A percentile compares a stretch with the other conserved stretches of the same genome.
Conservation (phyloP, 2,329 filamentous ascomycete species). For the Fusarium chaquense region DNA sequence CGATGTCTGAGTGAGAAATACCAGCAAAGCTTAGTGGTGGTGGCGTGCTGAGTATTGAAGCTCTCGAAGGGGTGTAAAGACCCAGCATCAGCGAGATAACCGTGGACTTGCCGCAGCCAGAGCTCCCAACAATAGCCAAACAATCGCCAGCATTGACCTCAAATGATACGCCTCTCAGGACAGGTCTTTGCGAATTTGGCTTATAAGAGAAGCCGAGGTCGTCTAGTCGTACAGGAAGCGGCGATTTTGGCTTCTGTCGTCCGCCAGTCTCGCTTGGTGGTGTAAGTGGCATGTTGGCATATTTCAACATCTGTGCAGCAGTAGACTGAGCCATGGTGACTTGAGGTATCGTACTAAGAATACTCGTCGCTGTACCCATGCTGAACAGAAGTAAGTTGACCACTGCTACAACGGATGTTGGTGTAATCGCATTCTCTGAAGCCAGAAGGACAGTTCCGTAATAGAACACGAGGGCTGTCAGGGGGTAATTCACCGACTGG, state of each 20-base stretch:
- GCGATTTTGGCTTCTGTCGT: slow-evolving; percentile 40
- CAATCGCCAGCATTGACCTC: slow-evolving; percentile 71
- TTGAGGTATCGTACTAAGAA: slow-evolving; percentile 83
- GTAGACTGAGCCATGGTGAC: slow-evolving; percentile 79
- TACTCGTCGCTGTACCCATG: slow-evolving; percentile 76
- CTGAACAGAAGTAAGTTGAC: slow-evolving; percentile 88
- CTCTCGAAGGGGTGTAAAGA: slow-evolving; percentile 67
- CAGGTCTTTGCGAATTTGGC: slow-evolving; percentile 60
- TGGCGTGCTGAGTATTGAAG: neutral
- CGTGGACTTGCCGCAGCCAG: slow-evolving; percentile 93
- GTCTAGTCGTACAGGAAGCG: slow-evolving; percentile 60
- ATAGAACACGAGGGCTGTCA: slow-evolving; percentile 85
- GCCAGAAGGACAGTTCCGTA: slow-evolving; percentile 78
- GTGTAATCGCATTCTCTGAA: slow-evolving; percentile 58
- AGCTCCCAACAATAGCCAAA: slow-evolving; percentile 83
- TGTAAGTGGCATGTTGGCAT: slow-evolving; percentile 69
- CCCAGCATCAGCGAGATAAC: slow-evolving; percentile 79
- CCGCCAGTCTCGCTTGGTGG: slow-evolving; percentile 70
- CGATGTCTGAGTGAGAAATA: slow-evolving; percentile 67
- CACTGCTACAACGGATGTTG: slow-evolving; percentile 75
- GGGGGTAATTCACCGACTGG: slow-evolving; percentile 77
- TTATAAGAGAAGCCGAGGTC: slow-evolving; percentile 80
- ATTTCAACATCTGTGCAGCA: slow-evolving; percentile 77
- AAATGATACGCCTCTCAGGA: slow-evolving; percentile 76
- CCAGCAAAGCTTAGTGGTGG: slow-evolving; percentile 68